Percentiles rank a stretch among this genome's conserved stretches.
Evolutionary conservation across 73 alveolate genomes (phyloP).

Genomic region (Paramecium caudatum): DNA sequence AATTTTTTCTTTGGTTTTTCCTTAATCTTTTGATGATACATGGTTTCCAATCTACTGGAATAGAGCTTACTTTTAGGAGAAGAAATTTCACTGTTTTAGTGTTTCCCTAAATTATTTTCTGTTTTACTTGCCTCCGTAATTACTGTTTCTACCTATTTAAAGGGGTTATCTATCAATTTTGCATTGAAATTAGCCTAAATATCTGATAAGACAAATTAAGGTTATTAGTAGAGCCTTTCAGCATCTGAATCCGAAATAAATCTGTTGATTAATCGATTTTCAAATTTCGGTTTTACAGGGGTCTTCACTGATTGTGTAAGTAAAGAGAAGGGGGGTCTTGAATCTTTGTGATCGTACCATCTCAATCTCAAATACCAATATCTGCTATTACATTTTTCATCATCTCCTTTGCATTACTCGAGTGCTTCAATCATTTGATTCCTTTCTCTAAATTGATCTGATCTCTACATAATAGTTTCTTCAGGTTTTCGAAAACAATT

Average conservation of each 20-base stretch:
- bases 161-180: constrained; percentile 59
- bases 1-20: constrained; percentile 25
- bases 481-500: constrained; percentile 41
- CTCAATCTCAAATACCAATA: constrained; percentile 62
- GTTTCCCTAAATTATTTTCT: background rate
- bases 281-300: background rate
- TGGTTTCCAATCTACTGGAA: background rate
- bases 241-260: constrained; percentile 3
- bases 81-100: background rate
- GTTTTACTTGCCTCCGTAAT: background rate
- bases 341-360: constrained; percentile 66
- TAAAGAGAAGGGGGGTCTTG: constrained; percentile 35
- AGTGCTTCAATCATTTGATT: background rate
- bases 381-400: constrained; percentile 41
- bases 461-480: constrained; percentile 34
- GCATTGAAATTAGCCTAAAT: constrained; percentile 33
- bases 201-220: constrained; percentile 16
- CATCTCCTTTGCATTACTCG: constrained; percentile 16
- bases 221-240: constrained; percentile 4
- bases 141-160: constrained; percentile 24
- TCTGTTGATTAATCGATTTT: constrained; percentile 5
- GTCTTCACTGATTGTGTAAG: background rate
- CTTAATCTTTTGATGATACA: background rate
- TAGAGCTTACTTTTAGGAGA: constrained; percentile 3
- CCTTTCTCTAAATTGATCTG: constrained; percentile 57